phyloP scores from a whole-genome alignment of 192 early-diverging fungal species.

The Helicostylum pulchrum region DNA sequence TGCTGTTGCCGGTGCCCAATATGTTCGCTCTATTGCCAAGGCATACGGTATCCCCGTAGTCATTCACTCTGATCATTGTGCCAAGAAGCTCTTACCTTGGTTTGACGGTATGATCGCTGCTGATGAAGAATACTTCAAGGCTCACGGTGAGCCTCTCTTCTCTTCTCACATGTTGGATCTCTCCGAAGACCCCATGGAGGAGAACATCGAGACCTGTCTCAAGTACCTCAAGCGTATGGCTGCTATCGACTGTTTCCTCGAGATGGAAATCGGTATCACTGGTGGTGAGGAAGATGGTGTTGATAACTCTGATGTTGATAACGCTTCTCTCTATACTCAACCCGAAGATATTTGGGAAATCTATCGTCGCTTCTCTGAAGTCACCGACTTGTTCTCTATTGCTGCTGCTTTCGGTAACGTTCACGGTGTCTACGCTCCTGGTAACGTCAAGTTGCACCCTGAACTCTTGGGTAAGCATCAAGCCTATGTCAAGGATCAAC shows the following conservation, averaged over 20 bases:
- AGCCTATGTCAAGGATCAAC: slow-evolving; percentile 71
- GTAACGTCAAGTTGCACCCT: slow-evolving; percentile 93
- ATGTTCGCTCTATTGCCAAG: slow-evolving; percentile 33
- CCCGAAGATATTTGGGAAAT: slow-evolving; percentile 96
- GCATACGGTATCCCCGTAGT: slow-evolving; percentile 54
- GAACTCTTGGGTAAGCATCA: slow-evolving; percentile 93
- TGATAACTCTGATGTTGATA: slow-evolving; percentile 91
- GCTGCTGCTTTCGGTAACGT: slow-evolving; percentile 61
- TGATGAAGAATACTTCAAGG: slow-evolving; percentile 93
- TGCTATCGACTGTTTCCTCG: slow-evolving; percentile 81
- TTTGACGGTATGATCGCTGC: slow-evolving; percentile 96
- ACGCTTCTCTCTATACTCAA: slow-evolving; percentile 88
- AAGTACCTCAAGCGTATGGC: slow-evolving; percentile 93
- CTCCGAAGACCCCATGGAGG: slow-evolving; percentile 88
- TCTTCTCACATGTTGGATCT: slow-evolving; percentile 98
- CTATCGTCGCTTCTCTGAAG: slow-evolving; percentile 81
- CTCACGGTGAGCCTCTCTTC: slow-evolving; percentile 92
- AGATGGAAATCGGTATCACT: slow-evolving; percentile 99
- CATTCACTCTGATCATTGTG: slow-evolving; percentile 95
- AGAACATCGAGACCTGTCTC: slow-evolving; percentile 88
- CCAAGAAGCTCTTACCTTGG: slow-evolving; percentile 95
- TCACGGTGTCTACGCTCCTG: slow-evolving; percentile 86
- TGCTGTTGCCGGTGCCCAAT: slow-evolving; percentile 85
- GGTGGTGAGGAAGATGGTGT: slow-evolving; percentile 99
- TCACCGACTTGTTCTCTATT: slow-evolving; percentile 91